Percentiles rank a stretch among this genome's conserved stretches.
phyloP scores from a whole-genome alignment of 1,284 basidiomycete genomes.

The Marasmius fiardii region DNA sequence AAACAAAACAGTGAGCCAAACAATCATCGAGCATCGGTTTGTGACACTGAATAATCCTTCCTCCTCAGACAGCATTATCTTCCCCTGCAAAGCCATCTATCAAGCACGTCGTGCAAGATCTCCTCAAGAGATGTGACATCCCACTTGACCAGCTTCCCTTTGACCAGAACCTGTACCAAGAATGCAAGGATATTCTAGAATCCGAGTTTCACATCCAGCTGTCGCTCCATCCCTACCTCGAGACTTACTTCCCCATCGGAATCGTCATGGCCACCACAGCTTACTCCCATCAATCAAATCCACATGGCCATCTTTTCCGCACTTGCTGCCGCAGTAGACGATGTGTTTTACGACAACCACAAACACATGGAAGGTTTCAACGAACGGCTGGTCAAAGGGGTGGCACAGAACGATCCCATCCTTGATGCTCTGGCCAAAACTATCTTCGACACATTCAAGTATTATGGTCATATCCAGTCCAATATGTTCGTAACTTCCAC shows the following conservation, averaged over 20 bases:
- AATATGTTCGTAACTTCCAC: no score
- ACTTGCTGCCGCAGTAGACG: not conserved
- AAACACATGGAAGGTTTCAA: not conserved
- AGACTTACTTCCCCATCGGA: not conserved
- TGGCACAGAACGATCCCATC: not conserved
- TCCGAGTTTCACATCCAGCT: not conserved
- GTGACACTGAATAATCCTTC: no score
- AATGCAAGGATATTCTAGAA: not conserved
- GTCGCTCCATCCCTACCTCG: not conserved
- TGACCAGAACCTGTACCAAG: not conserved
- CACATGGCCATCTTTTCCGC: not conserved
- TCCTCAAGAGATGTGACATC: not conserved
- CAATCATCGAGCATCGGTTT: no score
- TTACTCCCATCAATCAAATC: not conserved
- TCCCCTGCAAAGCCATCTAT: no score
- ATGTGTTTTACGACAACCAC: not conserved
- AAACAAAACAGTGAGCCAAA: no score
- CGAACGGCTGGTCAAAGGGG: not conserved
- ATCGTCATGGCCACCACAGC: not conserved
- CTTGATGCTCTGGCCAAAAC: not conserved
- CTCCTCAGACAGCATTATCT: no score
- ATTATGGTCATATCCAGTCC: no score
- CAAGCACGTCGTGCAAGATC: no score
- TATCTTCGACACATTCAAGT: not conserved
- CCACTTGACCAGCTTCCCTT: not conserved